Percentiles rank a stretch among this genome's conserved stretches.
These are phyloP conservation scores for Metschnikowia koreensis DNA, from an alignment of 805 yeast genomes.

Conservation along the genomic window DNA sequence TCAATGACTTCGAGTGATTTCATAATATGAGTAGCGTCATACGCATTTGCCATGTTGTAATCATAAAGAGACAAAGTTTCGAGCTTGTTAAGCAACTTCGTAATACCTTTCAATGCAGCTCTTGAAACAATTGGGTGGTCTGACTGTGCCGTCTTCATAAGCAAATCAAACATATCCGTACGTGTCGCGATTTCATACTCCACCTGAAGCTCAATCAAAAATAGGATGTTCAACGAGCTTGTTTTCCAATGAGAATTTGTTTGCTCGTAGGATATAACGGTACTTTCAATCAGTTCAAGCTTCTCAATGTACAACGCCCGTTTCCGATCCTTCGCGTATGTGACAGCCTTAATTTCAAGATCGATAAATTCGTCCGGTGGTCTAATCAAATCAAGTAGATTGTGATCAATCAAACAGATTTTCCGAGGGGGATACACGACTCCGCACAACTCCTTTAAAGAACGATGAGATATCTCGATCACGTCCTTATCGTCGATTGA, in stretches of 20 bases:
- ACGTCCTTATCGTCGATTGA: slow-evolving; percentile 56
- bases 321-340: slow-evolving; percentile 61
- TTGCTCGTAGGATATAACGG: slow-evolving; percentile 26
- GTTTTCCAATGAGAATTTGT: slow-evolving; percentile 56
- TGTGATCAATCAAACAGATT: slow-evolving; percentile 49
- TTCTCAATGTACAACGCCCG: slow-evolving; percentile 41
- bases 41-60: slow-evolving; percentile 47
- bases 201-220: slow-evolving; percentile 52
- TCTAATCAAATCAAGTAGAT: slow-evolving; percentile 44
- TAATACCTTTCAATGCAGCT: slow-evolving; percentile 57
- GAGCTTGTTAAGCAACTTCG: slow-evolving; percentile 43
- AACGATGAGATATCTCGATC: slow-evolving; percentile 50
- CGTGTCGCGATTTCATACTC: slow-evolving; percentile 47
- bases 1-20: slow-evolving; percentile 42
- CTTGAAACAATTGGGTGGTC: slow-evolving; percentile 69
- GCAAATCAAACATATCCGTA: slow-evolving; percentile 39
- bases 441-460: slow-evolving; percentile 39
- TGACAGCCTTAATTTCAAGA: slow-evolving; percentile 56
- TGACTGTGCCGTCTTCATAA: slow-evolving; percentile 49
- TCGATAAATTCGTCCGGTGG: slow-evolving; percentile 64
- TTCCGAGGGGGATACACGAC: slow-evolving; percentile 34
- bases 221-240: slow-evolving; percentile 45
- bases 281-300: slow-evolving; percentile 44
- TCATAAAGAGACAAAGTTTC: slow-evolving; percentile 44
- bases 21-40: slow-evolving; percentile 34